These are phyloP conservation scores for Protoeuglena noctilucae DNA, from an alignment of 139 green algal species.

Conservation along the genomic window DNA sequence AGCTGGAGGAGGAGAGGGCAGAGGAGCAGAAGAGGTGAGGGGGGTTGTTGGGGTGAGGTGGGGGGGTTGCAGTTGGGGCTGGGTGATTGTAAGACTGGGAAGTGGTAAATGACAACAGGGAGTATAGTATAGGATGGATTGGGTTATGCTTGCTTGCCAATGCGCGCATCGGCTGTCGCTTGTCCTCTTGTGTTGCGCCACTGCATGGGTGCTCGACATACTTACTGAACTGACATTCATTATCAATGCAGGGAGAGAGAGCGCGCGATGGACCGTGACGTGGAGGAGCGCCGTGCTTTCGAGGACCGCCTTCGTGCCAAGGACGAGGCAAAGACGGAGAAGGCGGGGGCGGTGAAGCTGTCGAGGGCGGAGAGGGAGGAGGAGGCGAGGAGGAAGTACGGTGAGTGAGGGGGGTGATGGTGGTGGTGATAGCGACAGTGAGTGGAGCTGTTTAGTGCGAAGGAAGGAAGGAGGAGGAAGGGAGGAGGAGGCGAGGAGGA, in stretches of 20 bases:
- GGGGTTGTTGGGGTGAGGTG: constrained; percentile 10
- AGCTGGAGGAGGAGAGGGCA: constrained; percentile 18
- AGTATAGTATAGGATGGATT: too few species aligned
- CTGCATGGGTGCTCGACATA: constrained; percentile 3
- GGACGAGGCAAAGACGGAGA: constrained; percentile 55
- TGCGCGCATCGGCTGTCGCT: not conserved
- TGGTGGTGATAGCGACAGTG: not conserved
- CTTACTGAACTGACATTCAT: constrained; percentile 2
- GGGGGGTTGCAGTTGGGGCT: constrained; percentile 26
- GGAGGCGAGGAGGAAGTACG: constrained; percentile 1
- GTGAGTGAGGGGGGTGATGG: not conserved
- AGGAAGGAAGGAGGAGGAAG: constrained; percentile 14
- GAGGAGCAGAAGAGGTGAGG: constrained; percentile 9
- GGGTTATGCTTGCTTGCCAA: not conserved
- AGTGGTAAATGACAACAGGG: too few species aligned
- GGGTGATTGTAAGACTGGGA: too few species aligned
- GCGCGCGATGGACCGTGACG: constrained; percentile 6
- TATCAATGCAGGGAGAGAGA: not conserved
- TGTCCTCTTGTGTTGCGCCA: not conserved
- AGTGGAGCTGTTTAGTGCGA: constrained; percentile 30
- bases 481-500: constrained; percentile 10
- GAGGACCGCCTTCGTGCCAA: constrained; percentile 49
- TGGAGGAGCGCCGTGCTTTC: constrained; percentile 71
- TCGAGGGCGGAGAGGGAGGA: constrained; percentile 30
- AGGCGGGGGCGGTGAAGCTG: constrained; percentile 37